These are phyloP conservation scores for Westerdykella sp. DNA, from an alignment of 2,329 filamentous ascomycete species.

Conservation along the genomic window DNA sequence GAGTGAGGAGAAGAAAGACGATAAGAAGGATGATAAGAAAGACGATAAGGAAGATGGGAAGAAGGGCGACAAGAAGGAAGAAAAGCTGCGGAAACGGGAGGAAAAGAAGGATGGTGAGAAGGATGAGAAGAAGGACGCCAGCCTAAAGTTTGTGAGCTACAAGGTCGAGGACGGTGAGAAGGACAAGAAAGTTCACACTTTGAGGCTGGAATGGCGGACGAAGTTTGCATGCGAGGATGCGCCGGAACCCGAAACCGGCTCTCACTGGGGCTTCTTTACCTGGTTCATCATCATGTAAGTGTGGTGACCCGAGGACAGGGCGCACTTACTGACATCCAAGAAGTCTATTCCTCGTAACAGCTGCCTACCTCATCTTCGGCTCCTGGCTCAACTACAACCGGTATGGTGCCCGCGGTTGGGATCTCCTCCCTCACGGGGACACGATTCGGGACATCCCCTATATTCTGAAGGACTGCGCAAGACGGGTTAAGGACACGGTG, in stretches of 20 bases:
- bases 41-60: constrained; percentile 39
- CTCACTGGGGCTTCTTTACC: constrained; percentile 91
- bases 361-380: constrained; percentile 92
- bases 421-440: constrained; percentile 86
- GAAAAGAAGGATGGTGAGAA: constrained; percentile 28
- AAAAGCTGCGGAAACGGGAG: constrained; percentile 16
- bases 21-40: constrained; percentile 44
- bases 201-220: constrained; percentile 79
- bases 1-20: constrained; percentile 49
- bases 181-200: constrained; percentile 50
- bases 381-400: constrained; percentile 99
- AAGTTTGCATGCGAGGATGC: constrained; percentile 66
- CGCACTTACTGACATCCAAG: not conserved
- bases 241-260: constrained; percentile 43
- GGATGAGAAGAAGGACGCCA: constrained; percentile 34
- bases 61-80: constrained; percentile 16
- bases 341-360: constrained; percentile 77
- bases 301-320: not conserved
- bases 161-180: constrained; percentile 47
- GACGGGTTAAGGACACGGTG: constrained; percentile 73
- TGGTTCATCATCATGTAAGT: constrained; percentile 91
- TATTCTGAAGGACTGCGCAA: constrained; percentile 79
- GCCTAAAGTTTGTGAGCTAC: constrained; percentile 73
- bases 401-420: constrained; percentile 91
- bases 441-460: constrained; percentile 89